These are phyloP conservation scores for Tinospora cordifolia DNA, from an alignment of 164 flowering plant species.

Conservation along the genomic window DNA sequence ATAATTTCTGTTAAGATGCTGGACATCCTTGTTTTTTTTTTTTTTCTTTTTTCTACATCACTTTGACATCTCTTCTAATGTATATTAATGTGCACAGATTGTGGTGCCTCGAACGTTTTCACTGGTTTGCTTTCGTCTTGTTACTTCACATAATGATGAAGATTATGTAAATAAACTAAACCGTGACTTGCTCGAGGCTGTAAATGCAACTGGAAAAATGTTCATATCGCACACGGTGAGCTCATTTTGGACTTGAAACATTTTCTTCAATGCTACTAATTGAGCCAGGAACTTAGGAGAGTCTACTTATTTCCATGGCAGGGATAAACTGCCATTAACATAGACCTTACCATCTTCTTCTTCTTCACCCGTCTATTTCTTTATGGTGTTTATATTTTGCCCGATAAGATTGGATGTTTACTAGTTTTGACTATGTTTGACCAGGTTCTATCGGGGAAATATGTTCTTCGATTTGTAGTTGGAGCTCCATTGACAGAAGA, in stretches of 20 bases:
- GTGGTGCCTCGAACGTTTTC: slow-evolving; percentile 65
- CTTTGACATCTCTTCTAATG: not conserved
- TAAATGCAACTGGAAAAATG: slow-evolving; percentile 63
- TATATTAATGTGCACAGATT: slow-evolving; percentile 33
- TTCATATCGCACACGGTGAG: slow-evolving; percentile 81
- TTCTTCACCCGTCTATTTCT: not conserved
- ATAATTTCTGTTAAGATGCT: too few relatives aligned
- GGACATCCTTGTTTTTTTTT: not conserved
- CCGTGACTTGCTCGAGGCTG: slow-evolving; percentile 54
- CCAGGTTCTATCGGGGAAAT: slow-evolving; percentile 69
- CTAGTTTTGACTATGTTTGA: not conserved
- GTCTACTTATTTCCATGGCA: not conserved
- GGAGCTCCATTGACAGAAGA: slow-evolving; percentile 87
- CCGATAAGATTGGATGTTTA: not conserved
- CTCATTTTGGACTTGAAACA: not conserved
- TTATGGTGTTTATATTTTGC: not conserved
- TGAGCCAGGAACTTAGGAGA: not conserved
- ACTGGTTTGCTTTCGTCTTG: slow-evolving; percentile 75
- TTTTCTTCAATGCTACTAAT: not conserved
- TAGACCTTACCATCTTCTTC: not conserved
- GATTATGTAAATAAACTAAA: slow-evolving; percentile 48
- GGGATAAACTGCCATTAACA: not conserved
- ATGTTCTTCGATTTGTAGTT: slow-evolving; percentile 54
- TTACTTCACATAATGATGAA: slow-evolving; percentile 28
- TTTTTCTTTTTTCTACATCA: too few relatives aligned